Conservation (phyloP, 441 rosid genomes). For the Gossypium gossypioides region DNA sequence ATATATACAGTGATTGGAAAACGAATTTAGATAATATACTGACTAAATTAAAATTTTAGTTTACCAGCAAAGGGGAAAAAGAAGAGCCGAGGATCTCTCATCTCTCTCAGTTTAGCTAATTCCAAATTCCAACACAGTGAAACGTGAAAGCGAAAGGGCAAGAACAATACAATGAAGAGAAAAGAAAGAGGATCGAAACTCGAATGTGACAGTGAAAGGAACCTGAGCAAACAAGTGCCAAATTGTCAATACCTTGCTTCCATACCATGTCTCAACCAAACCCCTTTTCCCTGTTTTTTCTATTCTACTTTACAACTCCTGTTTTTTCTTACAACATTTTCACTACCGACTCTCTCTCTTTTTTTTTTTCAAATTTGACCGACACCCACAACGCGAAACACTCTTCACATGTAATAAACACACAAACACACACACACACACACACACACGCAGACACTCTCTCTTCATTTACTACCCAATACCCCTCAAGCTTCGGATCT, state of each 20-base stretch:
- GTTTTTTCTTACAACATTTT: not conserved
- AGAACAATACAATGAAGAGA: not conserved
- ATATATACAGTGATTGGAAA: too few relatives aligned
- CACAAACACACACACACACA: too few relatives aligned
- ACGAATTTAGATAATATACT: not conserved
- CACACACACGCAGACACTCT: constrained; percentile 15
- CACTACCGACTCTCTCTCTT: not conserved
- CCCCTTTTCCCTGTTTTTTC: not conserved
- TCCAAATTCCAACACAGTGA: not conserved
- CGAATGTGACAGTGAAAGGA: not conserved
- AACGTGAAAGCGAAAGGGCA: not conserved
- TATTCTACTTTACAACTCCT: not conserved
- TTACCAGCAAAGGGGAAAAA: not conserved
- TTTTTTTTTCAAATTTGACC: constrained; percentile 20
- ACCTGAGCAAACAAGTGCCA: constrained; percentile 7
- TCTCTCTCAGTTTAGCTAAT: not conserved
- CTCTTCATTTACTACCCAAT: constrained; percentile 32
- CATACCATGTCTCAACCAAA: constrained; percentile 6
- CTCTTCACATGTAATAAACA: not conserved
- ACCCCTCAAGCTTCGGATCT: constrained; percentile 42
- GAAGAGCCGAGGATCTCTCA: not conserved
- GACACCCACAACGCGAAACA: constrained; percentile 15
- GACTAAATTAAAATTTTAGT: not conserved
- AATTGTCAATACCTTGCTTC: constrained; percentile 18
- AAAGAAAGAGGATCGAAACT: not conserved